Percentiles rank a stretch among this genome's conserved stretches.
These are phyloP conservation scores for Dictyostelium discoideum DNA, from an alignment of 78 protist genomes.

Conservation along the genomic window dicty_2.7 NC_007090.3:3031001-3031500, in stretches of 20 bases:
- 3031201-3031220: conserved; percentile 42
- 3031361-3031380: conserved; percentile 75
- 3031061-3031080: conserved; percentile 75
- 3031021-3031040: conserved; percentile 35
- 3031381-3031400: conserved; percentile 13
- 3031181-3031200: conserved; percentile 90
- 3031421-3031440: conserved; percentile 87
- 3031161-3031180: conserved; percentile 37
- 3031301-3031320: conserved; percentile 40
- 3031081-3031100: conserved; percentile 73
- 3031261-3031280: conserved; percentile 84
- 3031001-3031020: conserved; percentile 57
- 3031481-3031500: conserved; percentile 48
- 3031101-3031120: conserved; percentile 52
- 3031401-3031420: conserved; percentile 27
- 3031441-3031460: conserved; percentile 43
- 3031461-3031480: conserved; percentile 68
- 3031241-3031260: conserved; percentile 8
- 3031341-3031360: conserved; percentile 71
- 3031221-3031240: neutral
- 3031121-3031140: conserved; percentile 58
- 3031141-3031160: conserved; percentile 72
- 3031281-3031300: conserved; percentile 56
- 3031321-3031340: conserved; percentile 87
- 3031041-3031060: conserved; percentile 34